These are phyloP conservation scores for Triadica sebifera DNA, from an alignment of 345 rosid species.

Conservation along the genomic window DNA sequence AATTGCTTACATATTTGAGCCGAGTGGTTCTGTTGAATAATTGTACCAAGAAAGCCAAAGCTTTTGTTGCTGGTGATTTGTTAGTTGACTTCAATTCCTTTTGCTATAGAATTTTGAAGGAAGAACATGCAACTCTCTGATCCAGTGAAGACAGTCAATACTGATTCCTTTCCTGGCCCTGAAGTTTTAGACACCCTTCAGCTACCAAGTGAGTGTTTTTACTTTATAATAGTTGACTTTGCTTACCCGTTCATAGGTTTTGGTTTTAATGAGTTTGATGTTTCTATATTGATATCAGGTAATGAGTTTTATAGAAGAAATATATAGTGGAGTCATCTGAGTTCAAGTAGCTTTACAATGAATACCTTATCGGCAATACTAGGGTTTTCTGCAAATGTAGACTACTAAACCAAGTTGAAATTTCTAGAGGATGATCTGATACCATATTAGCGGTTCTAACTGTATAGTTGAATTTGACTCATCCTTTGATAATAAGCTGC, in stretches of 20 bases:
- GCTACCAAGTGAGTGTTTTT: slow-evolving; percentile 62
- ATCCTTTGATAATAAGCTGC: slow-evolving; percentile 71
- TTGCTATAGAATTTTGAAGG: slow-evolving; percentile 59
- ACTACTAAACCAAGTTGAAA: slow-evolving; percentile 67
- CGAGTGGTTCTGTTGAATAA: too few relatives aligned
- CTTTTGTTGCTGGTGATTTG: neutral
- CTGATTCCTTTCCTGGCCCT: slow-evolving; percentile 42
- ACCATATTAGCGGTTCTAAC: slow-evolving; percentile 48
- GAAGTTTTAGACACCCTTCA: slow-evolving; percentile 45
- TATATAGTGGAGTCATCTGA: slow-evolving; percentile 62
- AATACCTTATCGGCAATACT: slow-evolving; percentile 92
- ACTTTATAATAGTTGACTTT: neutral
- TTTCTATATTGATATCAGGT: slow-evolving; percentile 39
- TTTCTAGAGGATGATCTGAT: too few relatives aligned
- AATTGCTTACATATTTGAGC: too few relatives aligned
- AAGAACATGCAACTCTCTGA: slow-evolving; percentile 54
- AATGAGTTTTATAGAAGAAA: slow-evolving; percentile 55
- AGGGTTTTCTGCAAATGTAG: slow-evolving; percentile 98
- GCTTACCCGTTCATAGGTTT: slow-evolving; percentile 3
- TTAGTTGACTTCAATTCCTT: slow-evolving; percentile 3
- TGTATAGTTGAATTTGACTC: slow-evolving; percentile 71
- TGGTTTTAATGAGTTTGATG: slow-evolving; percentile 11
- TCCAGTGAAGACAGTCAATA: slow-evolving; percentile 51
- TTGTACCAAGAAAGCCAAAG: neutral
- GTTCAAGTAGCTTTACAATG: slow-evolving; percentile 76